These are phyloP conservation scores for Colletotrichum lini DNA, from an alignment of 2,329 filamentous ascomycete species.

Conservation along the genomic window DNA sequence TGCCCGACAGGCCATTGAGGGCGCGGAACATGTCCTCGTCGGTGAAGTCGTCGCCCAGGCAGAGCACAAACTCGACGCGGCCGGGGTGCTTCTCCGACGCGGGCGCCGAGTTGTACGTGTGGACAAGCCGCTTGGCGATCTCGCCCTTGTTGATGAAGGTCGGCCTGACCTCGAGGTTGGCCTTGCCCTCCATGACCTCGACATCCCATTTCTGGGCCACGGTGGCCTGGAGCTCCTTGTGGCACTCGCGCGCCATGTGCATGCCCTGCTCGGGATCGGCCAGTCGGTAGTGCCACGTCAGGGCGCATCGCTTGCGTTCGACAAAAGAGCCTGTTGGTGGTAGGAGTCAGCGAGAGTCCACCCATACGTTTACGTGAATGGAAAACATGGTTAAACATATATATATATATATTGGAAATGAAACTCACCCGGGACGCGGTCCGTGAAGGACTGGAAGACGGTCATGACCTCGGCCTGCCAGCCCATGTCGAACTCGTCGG, in stretches of 20 bases:
- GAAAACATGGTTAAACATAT: too few relatives aligned
- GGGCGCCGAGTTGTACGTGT: constrained; percentile 74
- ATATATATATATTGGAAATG: too few relatives aligned
- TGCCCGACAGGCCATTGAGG: constrained; percentile 72
- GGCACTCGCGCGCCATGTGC: constrained; percentile 85
- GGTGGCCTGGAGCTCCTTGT: constrained; percentile 83
- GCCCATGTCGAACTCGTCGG: constrained; percentile 88
- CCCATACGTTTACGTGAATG: not conserved
- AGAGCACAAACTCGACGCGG: constrained; percentile 87
- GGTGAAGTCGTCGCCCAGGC: constrained; percentile 94
- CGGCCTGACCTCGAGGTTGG: constrained; percentile 96
- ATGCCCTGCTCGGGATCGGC: constrained; percentile 88
- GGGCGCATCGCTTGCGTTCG: constrained; percentile 91
- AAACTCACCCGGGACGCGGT: constrained; percentile 81
- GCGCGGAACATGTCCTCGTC: constrained; percentile 98
- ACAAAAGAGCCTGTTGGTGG: constrained; percentile 81
- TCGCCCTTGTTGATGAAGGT: constrained; percentile 98
- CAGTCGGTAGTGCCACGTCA: constrained; percentile 97
- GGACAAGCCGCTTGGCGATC: constrained; percentile 87
- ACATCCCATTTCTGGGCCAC: constrained; percentile 88
- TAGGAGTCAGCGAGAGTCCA: not conserved
- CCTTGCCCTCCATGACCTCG: constrained; percentile 97
- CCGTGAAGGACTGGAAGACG: constrained; percentile 90
- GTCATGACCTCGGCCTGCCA: constrained; percentile 91
- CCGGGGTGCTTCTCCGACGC: constrained; percentile 60